Conservation (phyloP, 768 basidiomycete genomes). For the Cystofilobasidium ferigula region DNA sequence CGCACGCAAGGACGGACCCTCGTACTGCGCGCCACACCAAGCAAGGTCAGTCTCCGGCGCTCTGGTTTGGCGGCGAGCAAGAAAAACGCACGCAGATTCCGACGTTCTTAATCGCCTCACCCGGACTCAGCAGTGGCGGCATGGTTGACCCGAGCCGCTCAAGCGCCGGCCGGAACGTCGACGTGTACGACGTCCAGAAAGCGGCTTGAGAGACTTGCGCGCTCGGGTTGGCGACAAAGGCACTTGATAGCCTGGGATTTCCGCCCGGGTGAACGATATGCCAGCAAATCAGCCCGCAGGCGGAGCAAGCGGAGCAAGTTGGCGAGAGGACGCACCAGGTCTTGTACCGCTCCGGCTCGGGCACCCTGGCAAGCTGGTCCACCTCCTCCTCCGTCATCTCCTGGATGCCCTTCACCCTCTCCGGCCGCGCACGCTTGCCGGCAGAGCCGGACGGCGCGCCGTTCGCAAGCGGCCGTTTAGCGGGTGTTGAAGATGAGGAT, state of each 20-base stretch:
- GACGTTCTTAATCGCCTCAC: slow-evolving; percentile 6
- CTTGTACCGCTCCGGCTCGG: slow-evolving; percentile 3
- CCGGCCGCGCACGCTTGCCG: not conserved
- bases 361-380: not conserved
- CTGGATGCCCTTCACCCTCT: not conserved
- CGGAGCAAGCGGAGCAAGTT: not conserved
- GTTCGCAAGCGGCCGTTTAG: not conserved
- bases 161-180: slow-evolving; percentile 2
- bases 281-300: too few species aligned
- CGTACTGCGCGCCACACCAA: not conserved
- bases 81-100: not conserved
- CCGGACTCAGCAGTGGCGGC: not conserved
- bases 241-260: not conserved
- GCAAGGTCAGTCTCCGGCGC: not conserved
- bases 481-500: not conserved
- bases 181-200: slow-evolving; percentile 5
- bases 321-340: not conserved
- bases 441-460: not conserved
- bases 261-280: not conserved
- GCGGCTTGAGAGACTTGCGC: not conserved
- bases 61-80: not conserved
- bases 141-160: not conserved
- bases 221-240: not conserved
- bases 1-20: too few species aligned
- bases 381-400: not conserved